Conservation (phyloP, 305 asterid species). For the Fraxinus ornus region DNA sequence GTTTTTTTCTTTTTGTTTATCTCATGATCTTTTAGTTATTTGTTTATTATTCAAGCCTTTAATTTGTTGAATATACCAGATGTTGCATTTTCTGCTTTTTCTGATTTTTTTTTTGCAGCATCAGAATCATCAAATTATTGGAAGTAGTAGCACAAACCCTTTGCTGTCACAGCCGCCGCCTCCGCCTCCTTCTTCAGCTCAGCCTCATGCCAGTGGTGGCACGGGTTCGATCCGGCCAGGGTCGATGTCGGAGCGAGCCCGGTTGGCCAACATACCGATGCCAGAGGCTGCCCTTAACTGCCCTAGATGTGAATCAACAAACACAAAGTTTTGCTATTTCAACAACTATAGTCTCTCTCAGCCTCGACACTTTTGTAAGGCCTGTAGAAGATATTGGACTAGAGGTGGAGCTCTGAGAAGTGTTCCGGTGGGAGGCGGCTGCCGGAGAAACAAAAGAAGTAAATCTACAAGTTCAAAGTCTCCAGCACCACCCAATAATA, state of each 20-base stretch:
- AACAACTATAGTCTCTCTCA: conserved; percentile 65
- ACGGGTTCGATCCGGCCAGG: conserved; percentile 51
- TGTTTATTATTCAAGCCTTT: neutral
- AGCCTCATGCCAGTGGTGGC: conserved; percentile 32
- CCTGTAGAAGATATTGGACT: conserved; percentile 66
- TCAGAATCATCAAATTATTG: conserved; percentile 39
- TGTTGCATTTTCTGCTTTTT: conserved; percentile 2
- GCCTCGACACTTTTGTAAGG: conserved; percentile 72
- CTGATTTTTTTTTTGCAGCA: neutral
- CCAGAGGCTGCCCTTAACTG: conserved; percentile 59
- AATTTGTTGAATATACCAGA: conserved; percentile 25
- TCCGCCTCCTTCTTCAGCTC: conserved; percentile 16
- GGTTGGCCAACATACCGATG: conserved; percentile 60
- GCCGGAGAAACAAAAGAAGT: conserved; percentile 58
- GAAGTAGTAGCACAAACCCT: conserved; percentile 28
- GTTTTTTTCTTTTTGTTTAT: conserved; percentile 20
- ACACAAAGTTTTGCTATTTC: conserved; percentile 64
- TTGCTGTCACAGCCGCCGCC: conserved; percentile 18
- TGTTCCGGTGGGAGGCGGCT: conserved; percentile 69
- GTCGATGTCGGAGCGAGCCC: conserved; percentile 66
- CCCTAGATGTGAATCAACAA: conserved; percentile 69
- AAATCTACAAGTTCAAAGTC: conserved; percentile 40
- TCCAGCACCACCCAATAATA: conserved; percentile 34
- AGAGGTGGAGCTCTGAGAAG: conserved; percentile 60
- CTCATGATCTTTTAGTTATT: conserved; percentile 21